These are phyloP conservation scores for Penicillium sp. DNA, from an alignment of 2,329 filamentous ascomycete genomes.

Conservation along the genomic window DNA sequence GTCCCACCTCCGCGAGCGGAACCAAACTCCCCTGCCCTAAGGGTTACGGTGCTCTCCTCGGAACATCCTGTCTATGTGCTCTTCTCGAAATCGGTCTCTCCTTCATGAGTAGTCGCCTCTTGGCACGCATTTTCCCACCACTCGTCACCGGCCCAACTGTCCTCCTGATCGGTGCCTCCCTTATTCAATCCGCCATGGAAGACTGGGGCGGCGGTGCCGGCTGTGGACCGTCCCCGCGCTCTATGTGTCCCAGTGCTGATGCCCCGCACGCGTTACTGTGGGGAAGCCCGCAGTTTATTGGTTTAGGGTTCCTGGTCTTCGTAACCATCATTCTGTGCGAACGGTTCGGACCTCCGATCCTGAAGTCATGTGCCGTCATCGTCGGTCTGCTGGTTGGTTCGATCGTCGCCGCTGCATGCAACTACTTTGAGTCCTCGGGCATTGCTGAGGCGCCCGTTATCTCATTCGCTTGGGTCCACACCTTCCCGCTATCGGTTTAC, in stretches of 20 bases:
- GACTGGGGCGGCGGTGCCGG: conserved; percentile 68
- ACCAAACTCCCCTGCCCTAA: conserved; percentile 62
- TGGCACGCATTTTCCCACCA: conserved; percentile 66
- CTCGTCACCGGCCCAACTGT: conserved; percentile 68
- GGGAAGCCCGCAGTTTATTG: conserved; percentile 65
- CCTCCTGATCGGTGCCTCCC: conserved; percentile 64
- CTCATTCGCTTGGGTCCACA: conserved; percentile 71
- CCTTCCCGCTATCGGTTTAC: conserved; percentile 65
- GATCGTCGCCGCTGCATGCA: conserved; percentile 64
- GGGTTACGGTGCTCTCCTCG: conserved; percentile 66
- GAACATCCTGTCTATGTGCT: conserved; percentile 51
- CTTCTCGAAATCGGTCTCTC: conserved; percentile 63
- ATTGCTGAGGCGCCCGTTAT: conserved; percentile 62
- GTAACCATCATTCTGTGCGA: conserved; percentile 67
- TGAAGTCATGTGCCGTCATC: conserved; percentile 67
- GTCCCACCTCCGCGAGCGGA: conserved; percentile 57
- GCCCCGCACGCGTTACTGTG: conserved; percentile 63
- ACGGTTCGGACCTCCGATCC: conserved; percentile 67
- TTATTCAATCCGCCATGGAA: conserved; percentile 63
- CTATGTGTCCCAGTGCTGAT: conserved; percentile 57
- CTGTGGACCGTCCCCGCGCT: conserved; percentile 48
- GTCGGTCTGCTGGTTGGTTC: conserved; percentile 65
- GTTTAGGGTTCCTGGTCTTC: conserved; percentile 67
- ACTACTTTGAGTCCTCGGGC: conserved; percentile 61
- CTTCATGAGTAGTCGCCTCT: conserved; percentile 60